A percentile compares a stretch with the other conserved stretches of the same genome.
Conservation (phyloP, 164 flowering plant genomes). For the Stephania yunnanensis region DNA sequence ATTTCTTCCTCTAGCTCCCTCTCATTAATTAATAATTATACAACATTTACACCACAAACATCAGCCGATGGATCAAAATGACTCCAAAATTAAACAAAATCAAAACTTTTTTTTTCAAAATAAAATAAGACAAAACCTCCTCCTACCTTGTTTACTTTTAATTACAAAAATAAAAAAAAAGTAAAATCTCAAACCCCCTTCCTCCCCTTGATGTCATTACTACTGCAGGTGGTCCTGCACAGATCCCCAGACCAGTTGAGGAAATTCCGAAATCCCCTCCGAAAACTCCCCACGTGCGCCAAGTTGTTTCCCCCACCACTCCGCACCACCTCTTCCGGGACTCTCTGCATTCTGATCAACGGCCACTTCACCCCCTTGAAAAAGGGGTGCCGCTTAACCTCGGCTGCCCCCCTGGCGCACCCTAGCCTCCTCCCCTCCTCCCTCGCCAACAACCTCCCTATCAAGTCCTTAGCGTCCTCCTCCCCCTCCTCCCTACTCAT, state of each 20-base stretch:
- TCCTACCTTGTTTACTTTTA: neutral
- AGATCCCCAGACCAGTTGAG: slow-evolving; percentile 6
- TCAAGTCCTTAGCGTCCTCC: slow-evolving; percentile 55
- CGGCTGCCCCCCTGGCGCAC: slow-evolving; percentile 64
- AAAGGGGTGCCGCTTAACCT: slow-evolving; percentile 76
- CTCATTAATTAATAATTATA: neutral
- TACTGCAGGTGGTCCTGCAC: neutral
- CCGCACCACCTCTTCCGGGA: slow-evolving; percentile 61
- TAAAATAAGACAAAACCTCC: neutral
- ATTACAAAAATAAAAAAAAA: no score
- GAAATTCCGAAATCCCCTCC: slow-evolving; percentile 16
- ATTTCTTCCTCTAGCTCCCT: neutral
- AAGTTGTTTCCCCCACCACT: slow-evolving; percentile 18
- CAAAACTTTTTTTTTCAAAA: neutral
- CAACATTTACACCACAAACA: neutral
- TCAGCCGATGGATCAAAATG: neutral
- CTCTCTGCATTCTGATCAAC: slow-evolving; percentile 54
- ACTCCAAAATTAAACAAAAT: neutral
- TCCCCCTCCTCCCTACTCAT: slow-evolving; percentile 17
- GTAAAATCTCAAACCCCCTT: neutral
- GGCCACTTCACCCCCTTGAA: slow-evolving; percentile 78
- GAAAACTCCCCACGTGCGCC: slow-evolving; percentile 17
- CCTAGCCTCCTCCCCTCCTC: slow-evolving; percentile 74
- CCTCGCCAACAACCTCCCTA: slow-evolving; percentile 55
- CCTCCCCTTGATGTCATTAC: neutral